These are phyloP conservation scores for Quercus berberidifolia DNA, from an alignment of 306 rosid genomes.

Conservation along the genomic window DNA sequence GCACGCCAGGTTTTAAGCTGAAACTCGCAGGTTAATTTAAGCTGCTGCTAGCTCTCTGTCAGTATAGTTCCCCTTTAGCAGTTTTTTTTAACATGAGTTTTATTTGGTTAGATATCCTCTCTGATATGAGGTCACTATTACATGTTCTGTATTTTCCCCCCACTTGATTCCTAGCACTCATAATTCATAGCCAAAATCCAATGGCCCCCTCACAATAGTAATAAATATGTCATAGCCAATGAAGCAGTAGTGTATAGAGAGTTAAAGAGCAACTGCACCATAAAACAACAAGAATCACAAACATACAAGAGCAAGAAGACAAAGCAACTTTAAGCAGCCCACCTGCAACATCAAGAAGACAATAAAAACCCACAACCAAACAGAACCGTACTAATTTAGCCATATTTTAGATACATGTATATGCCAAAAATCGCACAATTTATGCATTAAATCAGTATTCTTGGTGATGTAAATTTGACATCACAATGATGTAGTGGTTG, in stretches of 20 bases:
- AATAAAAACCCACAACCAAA: not conserved
- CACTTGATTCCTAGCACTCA: too few species aligned
- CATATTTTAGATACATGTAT: not conserved
- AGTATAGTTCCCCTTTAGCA: too few species aligned
- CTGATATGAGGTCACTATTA: too few species aligned
- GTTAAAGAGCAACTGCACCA: not conserved
- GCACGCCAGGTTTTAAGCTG: too few species aligned
- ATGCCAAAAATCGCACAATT: not conserved
- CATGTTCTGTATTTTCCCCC: too few species aligned
- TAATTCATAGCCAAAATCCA: not conserved
- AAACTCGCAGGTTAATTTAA: too few species aligned
- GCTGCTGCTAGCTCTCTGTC: too few species aligned
- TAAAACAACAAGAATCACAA: not conserved
- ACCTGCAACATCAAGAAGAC: not conserved
- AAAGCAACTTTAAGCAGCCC: not conserved
- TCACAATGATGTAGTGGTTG: too few species aligned
- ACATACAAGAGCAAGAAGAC: not conserved
- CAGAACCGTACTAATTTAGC: not conserved
- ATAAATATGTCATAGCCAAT: too few species aligned
- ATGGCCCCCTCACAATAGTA: not conserved
- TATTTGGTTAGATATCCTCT: too few species aligned
- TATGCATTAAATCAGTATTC: not conserved
- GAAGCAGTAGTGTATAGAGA: too few species aligned
- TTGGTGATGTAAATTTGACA: not conserved
- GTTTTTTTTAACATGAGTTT: too few species aligned